Base-by-base conservation (phyloP, 306 rosid genomes). In the Trifolium fragiferum region DNA sequence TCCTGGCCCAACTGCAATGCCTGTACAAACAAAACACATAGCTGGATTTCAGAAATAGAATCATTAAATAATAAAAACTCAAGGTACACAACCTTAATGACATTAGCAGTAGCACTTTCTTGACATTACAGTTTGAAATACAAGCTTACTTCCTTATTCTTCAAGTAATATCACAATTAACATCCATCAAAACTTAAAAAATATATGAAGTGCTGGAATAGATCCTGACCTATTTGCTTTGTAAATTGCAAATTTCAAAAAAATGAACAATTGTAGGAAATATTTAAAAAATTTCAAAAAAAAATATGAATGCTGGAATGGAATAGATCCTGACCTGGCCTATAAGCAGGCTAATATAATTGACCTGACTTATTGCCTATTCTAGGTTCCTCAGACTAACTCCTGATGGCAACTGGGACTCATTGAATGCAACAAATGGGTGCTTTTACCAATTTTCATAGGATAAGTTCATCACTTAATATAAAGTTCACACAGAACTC, bases 1-100 rank as follows among this genome's bases (percentile, higher is more conserved):
- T 92, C 99, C 78, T 92, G 99, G 67, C 92, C 96, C 86, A 95
- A 82, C 86, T 88, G 99, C 89, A 92, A 82, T 66, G 98, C 99
- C 99, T 95, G 73, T 27, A 83, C 18, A 83, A 70, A 68, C 62
- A 76, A 70, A 76, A 57, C 27, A 46, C 54, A 57, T 49, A 64
- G 60, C 46, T 55, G 49, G 44, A 53, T 50, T 30, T 7, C 23
- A 16, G 74, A 51, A 54, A 50, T 49, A 40, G 54, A 67, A 66
- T 30, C 18, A 25, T 37, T n/a, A 60, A 50, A 81, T 14, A 23
- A 14, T 21, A 51, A 74, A 53, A 44, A 60, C 50, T 40, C 16
- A 53, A 30, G 23, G 23, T 54, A 40, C 14, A 14, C 60, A 63
- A 38, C 30, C 53, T 23, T 74, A 58, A 76, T 32, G 58, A 12